Base-by-base conservation (phyloP, 2,329 filamentous ascomycete species). In the Aspergillus fijiensis region DNA sequence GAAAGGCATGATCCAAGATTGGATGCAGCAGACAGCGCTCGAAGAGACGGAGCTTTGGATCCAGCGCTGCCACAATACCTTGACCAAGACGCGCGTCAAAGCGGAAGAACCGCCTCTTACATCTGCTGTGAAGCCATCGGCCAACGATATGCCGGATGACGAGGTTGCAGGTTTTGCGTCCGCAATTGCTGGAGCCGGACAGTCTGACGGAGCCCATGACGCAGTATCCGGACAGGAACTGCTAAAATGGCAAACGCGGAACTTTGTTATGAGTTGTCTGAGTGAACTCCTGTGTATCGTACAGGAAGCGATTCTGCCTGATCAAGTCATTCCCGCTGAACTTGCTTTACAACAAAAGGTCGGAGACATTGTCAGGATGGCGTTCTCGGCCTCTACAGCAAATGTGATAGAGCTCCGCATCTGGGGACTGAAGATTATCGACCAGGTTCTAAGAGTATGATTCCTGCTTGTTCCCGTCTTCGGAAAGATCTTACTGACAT, bases 341-440 rank as follows among this genome's bases (percentile, higher is more conserved):
- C 77, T 84, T 50, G 91, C 89, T 4, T 79, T 99, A 27, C 93
- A 99, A 74, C 85, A 86, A 61, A 89, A 87, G 70, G 86, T 99
- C 58, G 93, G 91, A 3, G 95, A 99, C 74, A 91, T 99, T 25
- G 92, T 99, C 60, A 88, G 92, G 54, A 96, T 98, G 84, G 94
- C 95, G 0, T 99, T 99, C 76, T 97, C 95, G 11, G 95, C 95
- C 0, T 98, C 94, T 1, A 99, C 95, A 0, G 94, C 94, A 2
- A 91, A 90, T 65, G 93, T 99, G 0, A 85, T 96, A 25, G 90
- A 96, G 70, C 83, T 99, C 60, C 86, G 95, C 27, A 89, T 99
- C 45, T 92, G 92, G 82, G 95, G 95, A 27, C 78, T 99, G 64
- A 93, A 93, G 74, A 96, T 99, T 57, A 92, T 99, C 58, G 93